A percentile compares a stretch with the other conserved stretches of the same genome.
Conservation (phyloP, 192 early-diverging fungal species). For the Geranomyces michiganensis region DNA sequence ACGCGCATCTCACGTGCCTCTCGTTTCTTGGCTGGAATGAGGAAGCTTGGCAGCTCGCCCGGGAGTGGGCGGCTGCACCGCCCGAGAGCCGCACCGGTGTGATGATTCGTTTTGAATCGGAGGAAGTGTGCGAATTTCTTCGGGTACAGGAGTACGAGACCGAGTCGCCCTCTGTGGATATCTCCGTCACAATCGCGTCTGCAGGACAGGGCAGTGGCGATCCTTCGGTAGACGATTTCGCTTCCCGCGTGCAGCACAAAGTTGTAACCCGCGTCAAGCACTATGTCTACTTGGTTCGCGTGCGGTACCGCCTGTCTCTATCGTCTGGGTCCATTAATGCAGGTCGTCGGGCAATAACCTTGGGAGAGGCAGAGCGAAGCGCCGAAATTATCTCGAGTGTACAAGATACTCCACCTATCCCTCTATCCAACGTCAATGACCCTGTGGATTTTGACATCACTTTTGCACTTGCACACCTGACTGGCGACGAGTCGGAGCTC, state of each 20-base stretch:
- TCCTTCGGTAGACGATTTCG: neutral
- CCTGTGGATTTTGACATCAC: slow-evolving; percentile 24
- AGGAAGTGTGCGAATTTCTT: slow-evolving; percentile 26
- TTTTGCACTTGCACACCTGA: neutral
- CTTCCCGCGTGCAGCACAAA: neutral
- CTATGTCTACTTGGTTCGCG: neutral
- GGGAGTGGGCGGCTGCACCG: slow-evolving; percentile 1
- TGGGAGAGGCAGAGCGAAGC: neutral
- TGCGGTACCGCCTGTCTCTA: slow-evolving; percentile 14
- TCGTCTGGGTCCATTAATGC: slow-evolving; percentile 7
- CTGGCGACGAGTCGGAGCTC: slow-evolving; percentile 1
- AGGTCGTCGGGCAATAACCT: neutral
- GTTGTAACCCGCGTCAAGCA: slow-evolving; percentile 1
- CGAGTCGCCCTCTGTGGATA: neutral
- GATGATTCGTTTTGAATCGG: slow-evolving; percentile 20
- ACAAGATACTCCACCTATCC: slow-evolving; percentile 9
- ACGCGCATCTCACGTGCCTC: slow-evolving; percentile 18
- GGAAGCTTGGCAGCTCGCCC: neutral
- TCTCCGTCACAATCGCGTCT: neutral
- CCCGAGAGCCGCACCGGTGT: neutral
- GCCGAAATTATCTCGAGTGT: slow-evolving; percentile 9
- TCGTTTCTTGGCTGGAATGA: slow-evolving; percentile 24
- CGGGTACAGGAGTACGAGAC: neutral
- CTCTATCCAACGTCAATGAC: neutral
- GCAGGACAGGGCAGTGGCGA: neutral